phyloP scores from a whole-genome alignment of 116 monocot species.

The Phalaenopsis hybrid region DNA sequence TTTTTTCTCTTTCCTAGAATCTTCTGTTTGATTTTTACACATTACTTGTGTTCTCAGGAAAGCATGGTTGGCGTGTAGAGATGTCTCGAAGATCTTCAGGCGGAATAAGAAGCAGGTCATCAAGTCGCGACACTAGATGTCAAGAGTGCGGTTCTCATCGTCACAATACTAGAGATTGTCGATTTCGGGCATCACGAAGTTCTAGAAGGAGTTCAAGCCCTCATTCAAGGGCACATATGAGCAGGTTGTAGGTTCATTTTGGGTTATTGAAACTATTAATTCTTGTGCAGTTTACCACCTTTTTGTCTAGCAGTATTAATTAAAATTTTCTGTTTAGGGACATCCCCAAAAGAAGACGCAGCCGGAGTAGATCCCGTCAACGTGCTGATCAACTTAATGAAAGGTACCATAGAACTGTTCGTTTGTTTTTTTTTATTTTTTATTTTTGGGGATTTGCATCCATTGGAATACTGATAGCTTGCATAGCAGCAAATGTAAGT shows the following conservation, averaged over 20 bases:
- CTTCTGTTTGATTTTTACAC: neutral
- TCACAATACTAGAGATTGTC: slow-evolving; percentile 17
- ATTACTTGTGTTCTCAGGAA: slow-evolving; percentile 11
- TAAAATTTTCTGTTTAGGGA: slow-evolving; percentile 6
- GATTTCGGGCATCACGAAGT: slow-evolving; percentile 8
- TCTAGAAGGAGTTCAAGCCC: slow-evolving; percentile 13
- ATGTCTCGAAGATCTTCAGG: slow-evolving; percentile 19
- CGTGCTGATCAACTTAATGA: slow-evolving; percentile 5
- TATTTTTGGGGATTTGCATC: neutral
- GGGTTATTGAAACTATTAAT: neutral
- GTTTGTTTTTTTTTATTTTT: neutral
- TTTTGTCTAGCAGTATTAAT: neutral
- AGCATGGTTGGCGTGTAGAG: slow-evolving; percentile 30
- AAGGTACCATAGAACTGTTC: slow-evolving; percentile 10
- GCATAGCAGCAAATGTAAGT: neutral
- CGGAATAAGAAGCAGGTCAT: slow-evolving; percentile 11
- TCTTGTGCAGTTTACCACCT: neutral
- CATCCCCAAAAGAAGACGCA: neutral
- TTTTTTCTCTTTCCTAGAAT: neutral
- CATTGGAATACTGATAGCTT: neutral
- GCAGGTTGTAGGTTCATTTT: slow-evolving; percentile 8
- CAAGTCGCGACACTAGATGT: slow-evolving; percentile 16
- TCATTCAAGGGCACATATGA: neutral
- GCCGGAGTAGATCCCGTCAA: slow-evolving; percentile 12
- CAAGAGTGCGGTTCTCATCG: slow-evolving; percentile 12